Base-by-base conservation (phyloP, 208 protist species). In the Crithidia sp. region DNA sequence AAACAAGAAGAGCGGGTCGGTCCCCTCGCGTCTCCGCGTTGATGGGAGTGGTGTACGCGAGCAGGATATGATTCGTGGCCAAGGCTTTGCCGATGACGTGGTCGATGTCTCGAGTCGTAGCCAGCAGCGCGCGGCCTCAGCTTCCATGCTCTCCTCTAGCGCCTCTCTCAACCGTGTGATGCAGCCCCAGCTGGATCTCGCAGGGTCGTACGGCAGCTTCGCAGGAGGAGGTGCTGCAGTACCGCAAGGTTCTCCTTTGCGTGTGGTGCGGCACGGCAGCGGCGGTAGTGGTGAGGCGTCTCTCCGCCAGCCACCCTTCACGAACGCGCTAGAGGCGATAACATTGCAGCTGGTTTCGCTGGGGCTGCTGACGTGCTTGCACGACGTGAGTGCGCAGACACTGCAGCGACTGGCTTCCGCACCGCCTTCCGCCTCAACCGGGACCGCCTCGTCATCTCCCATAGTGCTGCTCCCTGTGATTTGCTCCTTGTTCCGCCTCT, bases 321-420 rank as follows among this genome's bases (percentile, higher is more conserved):
- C 45, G 5, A 52, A 50, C 36, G 64, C 63, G 9, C 67, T 74
- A 59, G 58, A 82, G 12, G 64, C 47, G 14, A 49, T 88, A 17
- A 49, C 71, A 5, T 52, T 67, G 2, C 80, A 74, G 39, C 68
- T 92, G 40, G 72, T 84, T 12, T 80, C 77, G 40, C 72, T 83
- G 7, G 84, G 76, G 5, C 47, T 85, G 40, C 77, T 89, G 14
- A 49, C 73, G 16, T 65, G n/a, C 2, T 53, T 83, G 47, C 82
- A 88, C 47, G 47, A 74, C 50, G 50, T 92, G 7, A 65, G 71
- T 45, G 59, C 60, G 37, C 50, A 57, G n/a, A 61, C 65, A 5
- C 17, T 79, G 59, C 64, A 53, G 49, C 56, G 41, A 28, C 28
- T 28, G 28, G 28, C 28, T 28, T 28, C 28, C 16, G 62, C 70